A percentile compares a stretch with the other conserved stretches of the same genome.
Evolutionary conservation across 306 rosid genomes (phyloP).

Genomic region (Crataegus laevigata): DNA sequence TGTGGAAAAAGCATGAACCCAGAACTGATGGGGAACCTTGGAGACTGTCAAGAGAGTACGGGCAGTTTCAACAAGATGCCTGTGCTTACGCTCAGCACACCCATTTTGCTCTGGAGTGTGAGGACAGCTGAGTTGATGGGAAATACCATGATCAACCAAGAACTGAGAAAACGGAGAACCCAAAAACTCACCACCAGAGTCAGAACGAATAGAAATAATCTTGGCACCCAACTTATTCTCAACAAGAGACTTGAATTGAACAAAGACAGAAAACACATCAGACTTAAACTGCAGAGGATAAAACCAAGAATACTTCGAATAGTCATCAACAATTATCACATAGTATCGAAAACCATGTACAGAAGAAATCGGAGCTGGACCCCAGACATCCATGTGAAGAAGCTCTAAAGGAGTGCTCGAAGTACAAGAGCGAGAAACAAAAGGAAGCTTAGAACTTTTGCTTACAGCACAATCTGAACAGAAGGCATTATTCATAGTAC

Average conservation of each 20-base stretch:
- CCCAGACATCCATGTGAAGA: too few species aligned
- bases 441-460: too few species aligned
- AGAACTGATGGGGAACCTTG: background rate
- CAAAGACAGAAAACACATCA: background rate
- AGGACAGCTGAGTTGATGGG: background rate
- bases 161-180: background rate
- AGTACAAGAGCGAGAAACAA: too few species aligned
- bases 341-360: background rate
- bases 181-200: background rate
- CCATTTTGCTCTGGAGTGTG: background rate
- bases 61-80: background rate
- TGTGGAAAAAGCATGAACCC: background rate
- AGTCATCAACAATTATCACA: background rate
- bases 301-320: background rate
- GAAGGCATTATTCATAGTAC: too few species aligned
- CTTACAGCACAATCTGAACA: too few species aligned
- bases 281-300: background rate
- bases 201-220: rapidly evolving
- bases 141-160: rapidly evolving
- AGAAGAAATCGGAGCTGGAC: too few species aligned
- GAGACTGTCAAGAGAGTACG: background rate
- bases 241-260: background rate
- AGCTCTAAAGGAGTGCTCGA: too few species aligned
- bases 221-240: background rate
- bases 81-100: background rate